Base-by-base conservation (phyloP, 1,139 yeast species). In the Scheffersomyces illinoinensis region DNA sequence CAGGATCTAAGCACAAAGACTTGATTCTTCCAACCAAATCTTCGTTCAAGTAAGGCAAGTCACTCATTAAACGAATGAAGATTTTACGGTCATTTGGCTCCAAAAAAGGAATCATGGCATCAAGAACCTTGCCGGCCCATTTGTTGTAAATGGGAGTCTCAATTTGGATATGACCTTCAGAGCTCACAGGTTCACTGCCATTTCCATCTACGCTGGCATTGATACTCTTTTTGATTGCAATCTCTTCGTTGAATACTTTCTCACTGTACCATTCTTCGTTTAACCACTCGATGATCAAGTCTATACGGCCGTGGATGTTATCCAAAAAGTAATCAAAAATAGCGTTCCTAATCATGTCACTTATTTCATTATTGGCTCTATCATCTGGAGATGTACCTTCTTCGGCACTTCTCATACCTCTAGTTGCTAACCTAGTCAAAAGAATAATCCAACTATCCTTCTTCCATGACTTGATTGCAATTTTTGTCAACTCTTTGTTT, bases 181-280 rank as follows among this genome's bases (percentile, higher is more conserved):
- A 57, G 24, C 48, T 49, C 20, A 54, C 51, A 21, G 54, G 26
- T 2, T 64, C 64, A 17, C 53, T 59, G 33, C 65, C 62, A 21
- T 61, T 54, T 52, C 66, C 71, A 57, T 68, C 66, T 47, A 65
- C 62, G 21, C 66, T 57, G 39, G 53, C 56, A 55, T 61, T 54
- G 52, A 62, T 57, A 39, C 66, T 68, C 1, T 60, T 60, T 33
- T 66, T 66, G 23, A 59, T 57, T 43, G 64, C 51, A 53, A 65
- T 61, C 54, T 71, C 70, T 60, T 78, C 82, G 61, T 75, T 75
- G 57, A 74, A 75, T 1, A 85, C 85, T 62, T 76, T 76, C 64
- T 90, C 96, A 53, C 87, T 83, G 71, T 87, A 93, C 97, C 98
- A 96, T 72, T 96, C 99, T 73, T 95, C 99, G 67, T 91, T 93